Percentiles rank a stretch among this genome's conserved stretches.
Evolutionary conservation across 2,329 filamentous ascomycete genomes (phyloP).

Genomic region (Trichoderma sp.): DNA sequence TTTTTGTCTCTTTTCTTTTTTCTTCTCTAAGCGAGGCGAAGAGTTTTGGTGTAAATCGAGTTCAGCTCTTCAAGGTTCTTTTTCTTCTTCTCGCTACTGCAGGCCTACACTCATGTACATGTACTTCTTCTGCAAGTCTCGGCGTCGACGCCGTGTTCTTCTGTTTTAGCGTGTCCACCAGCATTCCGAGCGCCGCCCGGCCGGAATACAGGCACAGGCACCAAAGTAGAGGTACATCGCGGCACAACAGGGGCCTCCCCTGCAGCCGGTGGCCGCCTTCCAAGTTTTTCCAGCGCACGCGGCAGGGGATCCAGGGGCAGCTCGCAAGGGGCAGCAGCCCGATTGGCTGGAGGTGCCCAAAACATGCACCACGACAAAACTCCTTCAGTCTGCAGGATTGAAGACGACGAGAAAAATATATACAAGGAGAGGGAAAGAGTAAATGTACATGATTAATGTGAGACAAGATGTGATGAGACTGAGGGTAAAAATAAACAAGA

Average conservation of each 20-base stretch:
- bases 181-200: background rate
- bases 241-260: background rate
- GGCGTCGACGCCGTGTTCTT: background rate
- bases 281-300: background rate
- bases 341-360: background rate
- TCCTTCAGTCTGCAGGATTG: background rate
- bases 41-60: background rate
- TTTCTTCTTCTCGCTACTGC: background rate
- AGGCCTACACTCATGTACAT: background rate
- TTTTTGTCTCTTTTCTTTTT: background rate
- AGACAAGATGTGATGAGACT: background rate
- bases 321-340: conserved; percentile 9
- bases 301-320: conserved; percentile 4
- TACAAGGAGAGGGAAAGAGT: background rate
- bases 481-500: background rate
- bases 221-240: background rate
- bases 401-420: background rate
- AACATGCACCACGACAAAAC: background rate
- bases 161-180: background rate
- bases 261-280: background rate
- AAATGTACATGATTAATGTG: background rate
- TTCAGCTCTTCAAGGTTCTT: background rate
- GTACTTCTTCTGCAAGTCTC: background rate
- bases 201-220: background rate
- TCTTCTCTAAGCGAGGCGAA: background rate